These are phyloP conservation scores for Hibiscus trionum DNA, from an alignment of 345 rosid species.

Conservation along the genomic window DNA sequence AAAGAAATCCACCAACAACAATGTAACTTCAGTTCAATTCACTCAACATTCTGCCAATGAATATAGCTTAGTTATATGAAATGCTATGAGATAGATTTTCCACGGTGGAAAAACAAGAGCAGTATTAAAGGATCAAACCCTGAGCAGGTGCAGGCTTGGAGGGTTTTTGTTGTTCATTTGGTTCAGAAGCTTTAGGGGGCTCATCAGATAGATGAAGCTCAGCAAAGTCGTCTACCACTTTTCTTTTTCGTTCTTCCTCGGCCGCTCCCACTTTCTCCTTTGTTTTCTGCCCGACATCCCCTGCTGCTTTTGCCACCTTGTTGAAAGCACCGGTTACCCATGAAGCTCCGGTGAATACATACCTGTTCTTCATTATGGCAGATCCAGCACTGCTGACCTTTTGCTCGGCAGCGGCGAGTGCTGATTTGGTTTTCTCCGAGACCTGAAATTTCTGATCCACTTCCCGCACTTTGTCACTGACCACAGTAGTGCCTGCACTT, in stretches of 20 bases:
- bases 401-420: slow-evolving; percentile 81
- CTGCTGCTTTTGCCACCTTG: slow-evolving; percentile 87
- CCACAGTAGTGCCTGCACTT: slow-evolving; percentile 59
- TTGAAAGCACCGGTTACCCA: slow-evolving; percentile 86
- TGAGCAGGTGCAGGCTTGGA: slow-evolving; percentile 46
- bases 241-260: slow-evolving; percentile 76
- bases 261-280: slow-evolving; percentile 76
- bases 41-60: neutral
- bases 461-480: slow-evolving; percentile 80
- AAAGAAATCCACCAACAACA: neutral
- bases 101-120: neutral
- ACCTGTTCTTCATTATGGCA: slow-evolving; percentile 90
- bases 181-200: slow-evolving; percentile 47
- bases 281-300: slow-evolving; percentile 90
- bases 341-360: slow-evolving; percentile 62
- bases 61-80: neutral
- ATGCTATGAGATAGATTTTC: neutral
- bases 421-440: slow-evolving; percentile 87
- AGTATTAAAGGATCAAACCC: slow-evolving; percentile 49
- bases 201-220: slow-evolving; percentile 80
- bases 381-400: slow-evolving; percentile 78
- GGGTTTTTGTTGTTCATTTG: slow-evolving; percentile 30
- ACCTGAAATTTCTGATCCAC: slow-evolving; percentile 93
- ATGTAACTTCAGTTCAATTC: neutral
- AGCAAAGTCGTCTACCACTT: slow-evolving; percentile 81